Evolutionary conservation across 2,329 filamentous ascomycete genomes (phyloP).

Genomic region (Claviceps maximensis): DNA sequence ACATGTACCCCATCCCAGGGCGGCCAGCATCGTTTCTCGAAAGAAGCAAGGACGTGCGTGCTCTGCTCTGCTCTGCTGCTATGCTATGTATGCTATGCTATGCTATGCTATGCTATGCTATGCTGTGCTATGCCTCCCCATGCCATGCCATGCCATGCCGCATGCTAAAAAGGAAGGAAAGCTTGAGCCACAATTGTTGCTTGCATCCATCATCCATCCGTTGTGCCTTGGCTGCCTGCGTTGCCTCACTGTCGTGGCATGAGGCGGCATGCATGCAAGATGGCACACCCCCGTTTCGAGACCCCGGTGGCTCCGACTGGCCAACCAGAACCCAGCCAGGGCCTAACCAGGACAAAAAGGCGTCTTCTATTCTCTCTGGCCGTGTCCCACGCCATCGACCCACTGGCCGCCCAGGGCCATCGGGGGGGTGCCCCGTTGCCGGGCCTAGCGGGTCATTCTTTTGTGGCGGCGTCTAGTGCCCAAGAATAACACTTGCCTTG

Average conservation of each 20-base stretch:
- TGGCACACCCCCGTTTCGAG: slow-evolving; percentile 2
- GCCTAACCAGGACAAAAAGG: background rate
- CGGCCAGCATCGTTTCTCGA: too few relatives aligned
- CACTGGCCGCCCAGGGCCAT: background rate
- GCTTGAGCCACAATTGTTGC: background rate
- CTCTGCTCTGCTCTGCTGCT: too few relatives aligned
- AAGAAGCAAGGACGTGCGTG: too few relatives aligned
- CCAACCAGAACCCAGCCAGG: background rate
- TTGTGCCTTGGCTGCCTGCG: background rate
- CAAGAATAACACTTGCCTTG: background rate
- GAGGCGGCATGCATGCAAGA: slow-evolving; percentile 7
- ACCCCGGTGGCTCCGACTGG: background rate
- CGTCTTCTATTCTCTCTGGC: background rate
- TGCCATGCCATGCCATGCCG: too few relatives aligned
- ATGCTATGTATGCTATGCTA: too few relatives aligned
- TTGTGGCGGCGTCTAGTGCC: background rate
- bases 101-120: too few relatives aligned
- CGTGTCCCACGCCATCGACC: background rate
- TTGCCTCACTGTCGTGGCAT: background rate
- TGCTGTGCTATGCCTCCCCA: too few relatives aligned
- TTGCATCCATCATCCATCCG: background rate
- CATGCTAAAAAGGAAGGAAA: background rate
- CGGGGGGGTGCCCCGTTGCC: background rate
- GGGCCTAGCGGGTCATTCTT: background rate
- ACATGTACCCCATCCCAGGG: background rate